Evolutionary conservation across 768 basidiomycete genomes (phyloP), one percentile per base, ranked within the genome.

Genomic region (Phylloporus scabripes): DNA sequence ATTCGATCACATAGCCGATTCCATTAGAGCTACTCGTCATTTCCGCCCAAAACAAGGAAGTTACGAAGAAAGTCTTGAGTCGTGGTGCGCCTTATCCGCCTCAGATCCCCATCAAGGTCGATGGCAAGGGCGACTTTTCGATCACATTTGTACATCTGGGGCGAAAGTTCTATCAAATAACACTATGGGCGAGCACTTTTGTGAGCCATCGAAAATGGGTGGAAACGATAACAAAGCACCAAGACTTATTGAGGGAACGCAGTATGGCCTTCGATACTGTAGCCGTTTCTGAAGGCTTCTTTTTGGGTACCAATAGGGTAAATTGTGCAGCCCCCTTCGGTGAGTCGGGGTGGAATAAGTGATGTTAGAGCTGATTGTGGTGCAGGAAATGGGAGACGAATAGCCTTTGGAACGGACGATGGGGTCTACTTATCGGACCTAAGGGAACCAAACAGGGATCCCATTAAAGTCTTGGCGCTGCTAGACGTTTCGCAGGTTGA

Each of bases 321-420:
- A 94, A 90, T 60, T 98, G 96, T 67, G 93, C 95, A 2, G 92
- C 87, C 14, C 82, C 82, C 14, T 83, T 75, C 54, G 64, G 95
- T 98, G 61, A 72, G 92, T 83, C n/a, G 31, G 51, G 31, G n/a
- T 28, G 20, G 18, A 29, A 37, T 34, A 7, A 17, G 0, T 17
- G 21, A n/a, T 7, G 46, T 21, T 14, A 17, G 3, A 40, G 26
- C 48, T 59, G 45, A 54, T 15, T 23, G 31, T 54, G 9, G 47
- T 43, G 31, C 65, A 96, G 94, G 78, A 60, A 80, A 79, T 48
- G 95, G 92, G 11, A 74, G 86, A 58, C 79, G 84, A 48, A 83
- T 96, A 57, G 93, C 90, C 8, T 98, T 94, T 67, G 96, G 95
- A n/a, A 95, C 95, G 4, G 90, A 94, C 60, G 93, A 97, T 55